Conservation (phyloP, 2,329 filamentous ascomycete species). For the Cercospora janseana region DNA sequence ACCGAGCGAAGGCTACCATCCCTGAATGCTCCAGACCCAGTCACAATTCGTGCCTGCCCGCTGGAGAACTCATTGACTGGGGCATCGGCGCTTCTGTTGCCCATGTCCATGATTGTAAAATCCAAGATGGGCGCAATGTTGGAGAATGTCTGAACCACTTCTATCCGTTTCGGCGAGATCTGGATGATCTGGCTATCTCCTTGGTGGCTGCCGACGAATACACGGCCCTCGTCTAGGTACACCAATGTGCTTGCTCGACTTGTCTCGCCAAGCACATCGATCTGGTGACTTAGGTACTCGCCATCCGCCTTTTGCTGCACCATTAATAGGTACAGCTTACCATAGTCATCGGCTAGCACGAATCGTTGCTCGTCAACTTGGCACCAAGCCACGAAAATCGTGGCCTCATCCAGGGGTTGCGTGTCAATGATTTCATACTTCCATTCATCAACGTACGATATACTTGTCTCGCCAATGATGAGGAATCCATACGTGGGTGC, state of each 20-base stretch:
- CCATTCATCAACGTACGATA: constrained; percentile 78
- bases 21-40: constrained; percentile 84
- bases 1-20: constrained; percentile 88
- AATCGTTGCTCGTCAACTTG: constrained; percentile 77
- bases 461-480: constrained; percentile 60
- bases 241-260: constrained; percentile 76
- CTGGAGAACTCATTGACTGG: constrained; percentile 90
- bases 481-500: constrained; percentile 53
- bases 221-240: constrained; percentile 68
- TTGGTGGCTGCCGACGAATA: constrained; percentile 90
- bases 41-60: constrained; percentile 88
- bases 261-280: constrained; percentile 65
- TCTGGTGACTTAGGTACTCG: constrained; percentile 69
- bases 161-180: constrained; percentile 57
- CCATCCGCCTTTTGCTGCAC: constrained; percentile 64
- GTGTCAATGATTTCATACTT: constrained; percentile 66
- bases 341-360: constrained; percentile 90
- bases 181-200: constrained; percentile 83
- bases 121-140: constrained; percentile 93
- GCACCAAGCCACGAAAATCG: constrained; percentile 90
- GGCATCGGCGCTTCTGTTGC: constrained; percentile 73
- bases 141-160: constrained; percentile 69
- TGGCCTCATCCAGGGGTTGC: constrained; percentile 66
- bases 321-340: constrained; percentile 78
- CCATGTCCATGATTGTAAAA: constrained; percentile 95